Percentiles rank a stretch among this genome's conserved stretches.
Conservation (phyloP, 192 early-diverging fungal species). For the Mortierella claussenii region DNA sequence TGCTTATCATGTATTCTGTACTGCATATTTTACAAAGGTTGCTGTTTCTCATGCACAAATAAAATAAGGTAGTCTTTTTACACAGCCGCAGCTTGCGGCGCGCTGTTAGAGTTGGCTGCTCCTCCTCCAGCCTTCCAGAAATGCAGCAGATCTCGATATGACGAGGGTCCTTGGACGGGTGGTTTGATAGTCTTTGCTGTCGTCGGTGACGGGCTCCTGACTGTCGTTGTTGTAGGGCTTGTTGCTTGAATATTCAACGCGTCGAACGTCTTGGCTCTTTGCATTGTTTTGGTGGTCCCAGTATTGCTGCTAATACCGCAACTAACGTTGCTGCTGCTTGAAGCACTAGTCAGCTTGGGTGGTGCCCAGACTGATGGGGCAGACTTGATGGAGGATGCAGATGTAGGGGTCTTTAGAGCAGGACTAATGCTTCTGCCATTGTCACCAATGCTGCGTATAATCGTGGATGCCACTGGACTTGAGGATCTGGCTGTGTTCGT, state of each 20-base stretch:
- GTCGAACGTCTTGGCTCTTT: slow-evolving; percentile 42
- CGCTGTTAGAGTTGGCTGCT: background rate
- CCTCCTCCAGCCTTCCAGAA: slow-evolving; percentile 48
- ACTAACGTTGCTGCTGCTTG: background rate
- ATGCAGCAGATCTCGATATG: slow-evolving; percentile 42
- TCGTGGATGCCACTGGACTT: background rate
- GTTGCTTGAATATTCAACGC: slow-evolving; percentile 22
- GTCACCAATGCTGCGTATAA: background rate
- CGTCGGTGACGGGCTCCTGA: slow-evolving; percentile 17
- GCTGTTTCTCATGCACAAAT: too few species aligned
- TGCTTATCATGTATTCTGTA: too few species aligned
- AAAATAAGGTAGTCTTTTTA: background rate
- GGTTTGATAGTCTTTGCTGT: slow-evolving; percentile 24
- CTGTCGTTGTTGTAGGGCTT: background rate
- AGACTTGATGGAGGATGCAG: background rate
- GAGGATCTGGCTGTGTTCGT: too few species aligned
- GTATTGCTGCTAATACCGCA: background rate
- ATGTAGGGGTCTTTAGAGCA: background rate
- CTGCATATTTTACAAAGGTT: too few species aligned
- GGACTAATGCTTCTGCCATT: background rate
- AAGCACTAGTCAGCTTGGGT: background rate
- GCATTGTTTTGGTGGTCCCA: slow-evolving; percentile 17
- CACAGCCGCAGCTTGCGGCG: slow-evolving; percentile 19
- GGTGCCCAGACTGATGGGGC: background rate
- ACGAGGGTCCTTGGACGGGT: slow-evolving; percentile 31